Evolutionary conservation across 768 basidiomycete species (phyloP).

Genomic region (Tricholoma bakamatsutake): DNA sequence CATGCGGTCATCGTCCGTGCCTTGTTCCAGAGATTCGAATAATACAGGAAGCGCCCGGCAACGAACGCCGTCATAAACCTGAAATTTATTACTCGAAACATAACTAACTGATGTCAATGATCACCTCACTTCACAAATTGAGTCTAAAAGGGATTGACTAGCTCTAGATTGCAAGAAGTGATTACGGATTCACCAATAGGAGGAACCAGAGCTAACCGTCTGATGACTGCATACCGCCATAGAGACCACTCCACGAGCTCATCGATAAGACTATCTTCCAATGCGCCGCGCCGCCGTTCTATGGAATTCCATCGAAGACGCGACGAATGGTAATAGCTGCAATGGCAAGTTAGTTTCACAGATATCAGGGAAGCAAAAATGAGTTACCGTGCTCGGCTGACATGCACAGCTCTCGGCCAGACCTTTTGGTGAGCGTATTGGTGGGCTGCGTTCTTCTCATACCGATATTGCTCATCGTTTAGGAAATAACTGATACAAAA

Average conservation of each 20-base stretch:
- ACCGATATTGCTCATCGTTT: constrained; percentile 50
- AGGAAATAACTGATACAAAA: constrained; percentile 40
- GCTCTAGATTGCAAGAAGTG: constrained; percentile 29
- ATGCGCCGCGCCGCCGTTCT: constrained; percentile 53
- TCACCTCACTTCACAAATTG: constrained; percentile 41
- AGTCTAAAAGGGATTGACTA: constrained; percentile 44
- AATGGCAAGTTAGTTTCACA: constrained; percentile 1
- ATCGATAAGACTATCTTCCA: constrained; percentile 62
- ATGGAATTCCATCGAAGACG: constrained; percentile 68
- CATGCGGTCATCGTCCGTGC: constrained; percentile 83
- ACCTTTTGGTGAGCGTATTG: constrained; percentile 66
- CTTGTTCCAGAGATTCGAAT: constrained; percentile 55
- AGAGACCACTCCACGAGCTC: constrained; percentile 72
- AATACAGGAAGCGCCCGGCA: constrained; percentile 55
- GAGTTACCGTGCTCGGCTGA: constrained; percentile 56
- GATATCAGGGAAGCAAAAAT: neutral
- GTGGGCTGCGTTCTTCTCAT: constrained; percentile 62
- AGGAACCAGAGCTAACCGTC: constrained; percentile 30
- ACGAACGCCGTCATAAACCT: constrained; percentile 68
- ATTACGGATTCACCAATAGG: neutral
- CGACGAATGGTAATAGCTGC: constrained; percentile 59
- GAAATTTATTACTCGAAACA: neutral
- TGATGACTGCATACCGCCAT: constrained; percentile 63
- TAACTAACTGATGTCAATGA: neutral
- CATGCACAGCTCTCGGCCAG: constrained; percentile 70